Conservation (phyloP, 139 green algal species). For the Chlorella ohadii region DNA sequence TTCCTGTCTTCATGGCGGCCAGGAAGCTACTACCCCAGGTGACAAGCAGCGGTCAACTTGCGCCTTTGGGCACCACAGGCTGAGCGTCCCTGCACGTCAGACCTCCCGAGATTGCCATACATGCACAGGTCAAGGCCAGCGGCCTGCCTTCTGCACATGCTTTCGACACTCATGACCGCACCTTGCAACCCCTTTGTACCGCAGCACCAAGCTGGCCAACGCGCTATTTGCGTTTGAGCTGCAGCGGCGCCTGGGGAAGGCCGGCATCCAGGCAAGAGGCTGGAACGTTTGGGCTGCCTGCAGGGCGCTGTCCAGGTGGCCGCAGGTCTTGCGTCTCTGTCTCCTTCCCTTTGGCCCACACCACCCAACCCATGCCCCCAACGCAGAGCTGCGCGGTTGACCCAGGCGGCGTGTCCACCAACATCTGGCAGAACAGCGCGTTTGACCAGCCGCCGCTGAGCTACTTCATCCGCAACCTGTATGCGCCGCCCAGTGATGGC, state of each 20-base stretch:
- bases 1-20: conserved; percentile 44
- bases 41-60: too few relatives aligned
- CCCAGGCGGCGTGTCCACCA: conserved; percentile 71
- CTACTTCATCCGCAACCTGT: conserved; percentile 66
- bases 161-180: too few relatives aligned
- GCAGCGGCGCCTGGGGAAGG: conserved; percentile 41
- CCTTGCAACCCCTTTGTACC: too few relatives aligned
- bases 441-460: conserved; percentile 57
- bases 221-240: conserved; percentile 66
- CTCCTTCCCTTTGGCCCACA: background rate
- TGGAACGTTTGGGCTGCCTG: background rate
- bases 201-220: conserved; percentile 45
- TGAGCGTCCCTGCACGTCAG: too few relatives aligned
- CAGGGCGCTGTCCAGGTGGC: too few relatives aligned
- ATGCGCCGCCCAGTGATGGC: conserved; percentile 73
- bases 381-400: conserved; percentile 60
- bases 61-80: too few relatives aligned
- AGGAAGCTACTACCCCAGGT: conserved; percentile 26
- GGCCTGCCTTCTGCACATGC: too few relatives aligned
- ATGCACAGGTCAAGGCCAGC: too few relatives aligned
- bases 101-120: too few relatives aligned
- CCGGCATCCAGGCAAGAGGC: conserved; percentile 49
- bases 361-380: background rate
- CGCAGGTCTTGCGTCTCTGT: background rate
- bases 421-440: conserved; percentile 70